phyloP scores from a whole-genome alignment of 2,329 filamentous ascomycete species.

The Dryadomyces sulphureus region DNA sequence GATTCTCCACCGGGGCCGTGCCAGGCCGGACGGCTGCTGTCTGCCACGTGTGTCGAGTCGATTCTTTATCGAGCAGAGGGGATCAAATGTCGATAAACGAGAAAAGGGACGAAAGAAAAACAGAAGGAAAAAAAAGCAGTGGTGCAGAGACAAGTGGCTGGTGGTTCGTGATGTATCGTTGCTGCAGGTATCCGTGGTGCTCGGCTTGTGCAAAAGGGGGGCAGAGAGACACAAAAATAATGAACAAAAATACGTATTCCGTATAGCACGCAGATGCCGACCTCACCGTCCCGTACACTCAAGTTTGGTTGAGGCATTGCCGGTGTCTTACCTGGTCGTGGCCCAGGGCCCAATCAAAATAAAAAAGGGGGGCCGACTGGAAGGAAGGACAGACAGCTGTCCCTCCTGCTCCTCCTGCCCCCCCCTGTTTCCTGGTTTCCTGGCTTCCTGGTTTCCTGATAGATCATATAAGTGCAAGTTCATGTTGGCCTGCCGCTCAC shows the following conservation, averaged over 20 bases:
- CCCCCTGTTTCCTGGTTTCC: background rate
- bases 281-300: background rate
- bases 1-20: background rate
- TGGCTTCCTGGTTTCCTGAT: background rate
- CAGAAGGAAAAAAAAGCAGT: background rate
- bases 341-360: background rate
- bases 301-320: background rate
- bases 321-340: background rate
- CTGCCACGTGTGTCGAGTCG: constrained; percentile 41
- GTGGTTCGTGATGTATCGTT: constrained; percentile 5
- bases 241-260: too few relatives aligned
- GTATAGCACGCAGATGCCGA: too few relatives aligned
- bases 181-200: constrained; percentile 8
- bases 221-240: background rate
- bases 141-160: constrained; percentile 1
- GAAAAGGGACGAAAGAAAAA: background rate
- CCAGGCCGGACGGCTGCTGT: background rate
- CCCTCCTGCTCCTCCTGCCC: background rate
- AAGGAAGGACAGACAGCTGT: too few relatives aligned
- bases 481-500: background rate
- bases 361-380: background rate
- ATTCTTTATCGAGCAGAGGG: background rate
- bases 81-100: background rate
- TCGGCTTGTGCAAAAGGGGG: constrained; percentile 2
- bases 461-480: background rate